Evolutionary conservation across 768 basidiomycete genomes (phyloP), one percentile per base, ranked within the genome.

Genomic region (Symmetrospora coprosmae): DNA sequence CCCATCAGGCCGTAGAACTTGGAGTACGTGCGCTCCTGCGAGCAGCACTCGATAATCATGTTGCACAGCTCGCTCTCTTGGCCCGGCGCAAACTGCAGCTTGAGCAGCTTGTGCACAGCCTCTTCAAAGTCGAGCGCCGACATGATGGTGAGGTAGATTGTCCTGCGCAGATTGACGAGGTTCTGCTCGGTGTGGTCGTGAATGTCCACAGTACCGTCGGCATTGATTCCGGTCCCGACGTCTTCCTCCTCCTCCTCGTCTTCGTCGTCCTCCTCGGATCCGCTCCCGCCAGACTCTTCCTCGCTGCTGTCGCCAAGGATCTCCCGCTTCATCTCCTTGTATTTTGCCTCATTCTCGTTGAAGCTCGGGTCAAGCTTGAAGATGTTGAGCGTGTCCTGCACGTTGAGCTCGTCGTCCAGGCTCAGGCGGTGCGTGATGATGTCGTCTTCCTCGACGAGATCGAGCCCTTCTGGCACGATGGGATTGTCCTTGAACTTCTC

Each of bases 401-500:
- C 83, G 66, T 90, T 84, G 50, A 99, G 72, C 71, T 96, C 87
- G 67, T 92, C 90, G 70, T 97, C 90, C 50, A 97, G 74, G 62
- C 85, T 82, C 61, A 97, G 82, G 67, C 86, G 80, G 73, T 99
- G 94, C 0, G 90, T 96, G 51, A 97, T 89, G 69, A 96, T 90
- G 66, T 97, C 94, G 16, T 97, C 94, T 70, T 97, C 92, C 65
- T 96, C 90, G 1, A 99, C 94, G 31, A 99, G 75, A 71, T 99
- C 94, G 69, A 99, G 72, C 0, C 92, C 94, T 69, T 97, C 94
- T 1, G 87, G 83, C 38, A 97, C 72, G 65, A 89, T 82, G 17
- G 91, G 91, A 72, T 99, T 97, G 70, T 97, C 94, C 78, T 97
- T 97, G 78, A 87, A 97, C 74, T 89, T 91, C 77, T 99, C 94